Evolutionary conservation across 164 flowering plant genomes (phyloP).

Genomic region (Cinnamomum chago): DNA sequence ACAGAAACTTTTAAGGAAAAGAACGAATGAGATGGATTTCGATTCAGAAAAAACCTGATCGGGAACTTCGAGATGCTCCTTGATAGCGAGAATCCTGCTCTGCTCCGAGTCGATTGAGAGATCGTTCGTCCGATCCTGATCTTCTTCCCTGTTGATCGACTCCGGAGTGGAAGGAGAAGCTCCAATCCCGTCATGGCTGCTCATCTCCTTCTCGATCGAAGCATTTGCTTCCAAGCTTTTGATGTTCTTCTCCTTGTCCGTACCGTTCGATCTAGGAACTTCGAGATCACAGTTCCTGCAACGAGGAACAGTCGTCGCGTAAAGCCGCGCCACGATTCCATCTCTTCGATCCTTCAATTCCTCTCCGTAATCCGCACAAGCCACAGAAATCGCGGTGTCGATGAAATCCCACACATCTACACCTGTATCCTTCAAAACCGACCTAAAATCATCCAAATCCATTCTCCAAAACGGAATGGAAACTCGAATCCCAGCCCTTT

Average conservation of each 20-base stretch:
- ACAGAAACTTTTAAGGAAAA: neutral
- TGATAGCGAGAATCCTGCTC: constrained; percentile 55
- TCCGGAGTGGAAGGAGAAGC: constrained; percentile 36
- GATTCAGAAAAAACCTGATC: constrained; percentile 47
- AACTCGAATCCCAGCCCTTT: too few species aligned
- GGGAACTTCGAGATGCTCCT: constrained; percentile 75
- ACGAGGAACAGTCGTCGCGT: constrained; percentile 20
- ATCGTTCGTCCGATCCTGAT: neutral
- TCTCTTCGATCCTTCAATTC: constrained; percentile 76
- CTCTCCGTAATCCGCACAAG: constrained; percentile 47
- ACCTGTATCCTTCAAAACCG: constrained; percentile 51
- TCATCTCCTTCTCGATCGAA: constrained; percentile 11
- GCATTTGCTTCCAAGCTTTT: neutral
- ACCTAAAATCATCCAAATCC: constrained; percentile 79
- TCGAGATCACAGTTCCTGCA: constrained; percentile 42
- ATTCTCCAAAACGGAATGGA: constrained; percentile 21
- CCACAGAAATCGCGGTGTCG: constrained; percentile 77
- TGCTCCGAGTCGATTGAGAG: constrained; percentile 50
- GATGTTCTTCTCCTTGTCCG: constrained; percentile 6
- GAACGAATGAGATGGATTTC: neutral
- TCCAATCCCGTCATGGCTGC: constrained; percentile 2
- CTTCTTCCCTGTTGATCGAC: constrained; percentile 14
- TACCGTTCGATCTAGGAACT: constrained; percentile 1
- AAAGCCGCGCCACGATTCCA: constrained; percentile 66
- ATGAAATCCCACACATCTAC: constrained; percentile 78